These are phyloP conservation scores for Aspergillus sp. DNA, from an alignment of 2,329 filamentous ascomycete species.

Conservation along the genomic window DNA sequence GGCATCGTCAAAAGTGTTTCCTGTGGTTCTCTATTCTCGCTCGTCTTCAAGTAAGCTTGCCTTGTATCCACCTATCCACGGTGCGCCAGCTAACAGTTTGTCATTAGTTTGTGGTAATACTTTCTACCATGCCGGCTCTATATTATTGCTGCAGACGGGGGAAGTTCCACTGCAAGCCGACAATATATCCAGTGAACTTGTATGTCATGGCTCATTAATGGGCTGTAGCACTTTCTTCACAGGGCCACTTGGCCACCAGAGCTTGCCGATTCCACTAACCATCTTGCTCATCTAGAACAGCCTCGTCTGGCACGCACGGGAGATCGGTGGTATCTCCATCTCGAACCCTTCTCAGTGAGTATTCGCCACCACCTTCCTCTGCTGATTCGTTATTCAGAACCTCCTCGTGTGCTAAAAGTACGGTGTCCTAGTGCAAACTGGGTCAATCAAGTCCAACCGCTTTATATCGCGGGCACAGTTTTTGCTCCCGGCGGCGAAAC, in stretches of 20 bases:
- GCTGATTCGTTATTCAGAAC: too few species aligned
- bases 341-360: slow-evolving; percentile 1
- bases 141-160: slow-evolving; percentile 14
- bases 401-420: too few species aligned
- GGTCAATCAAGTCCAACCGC: slow-evolving; percentile 17
- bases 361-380: not conserved
- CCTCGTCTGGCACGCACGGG: not conserved
- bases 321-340: not conserved
- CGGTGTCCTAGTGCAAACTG: slow-evolving; percentile 11
- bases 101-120: slow-evolving; percentile 17
- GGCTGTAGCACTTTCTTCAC: too few species aligned
- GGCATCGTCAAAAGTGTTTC: not conserved
- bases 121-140: slow-evolving; percentile 18
- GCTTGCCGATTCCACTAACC: too few species aligned
- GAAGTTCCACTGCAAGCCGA: too few species aligned
- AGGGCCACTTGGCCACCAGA: too few species aligned
- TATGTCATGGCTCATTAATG: not conserved
- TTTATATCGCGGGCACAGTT: slow-evolving; percentile 13
- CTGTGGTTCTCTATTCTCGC: not conserved
- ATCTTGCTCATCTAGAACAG: too few species aligned
- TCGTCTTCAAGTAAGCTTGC: not conserved
- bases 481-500: not conserved
- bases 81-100: not conserved
- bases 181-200: too few species aligned
- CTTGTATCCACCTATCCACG: not conserved